Percentiles rank a stretch among this genome's conserved stretches.
Conservation (phyloP, 2,329 filamentous ascomycete genomes). For the Neurospora sp. region DNA sequence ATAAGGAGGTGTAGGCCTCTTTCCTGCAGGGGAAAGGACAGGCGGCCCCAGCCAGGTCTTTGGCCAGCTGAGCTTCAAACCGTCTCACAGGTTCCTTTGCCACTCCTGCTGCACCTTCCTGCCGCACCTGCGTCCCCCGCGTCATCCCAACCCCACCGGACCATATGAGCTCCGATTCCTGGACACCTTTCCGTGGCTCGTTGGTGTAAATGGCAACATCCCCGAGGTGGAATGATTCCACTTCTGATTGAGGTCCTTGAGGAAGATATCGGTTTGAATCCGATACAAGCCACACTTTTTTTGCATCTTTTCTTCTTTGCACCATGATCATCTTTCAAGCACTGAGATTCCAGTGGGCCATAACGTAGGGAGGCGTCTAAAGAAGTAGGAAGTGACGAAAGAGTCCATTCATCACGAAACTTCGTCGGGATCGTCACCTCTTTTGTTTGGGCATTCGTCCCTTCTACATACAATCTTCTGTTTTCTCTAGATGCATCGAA, state of each 20-base stretch:
- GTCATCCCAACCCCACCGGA: not conserved
- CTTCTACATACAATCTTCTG: not conserved
- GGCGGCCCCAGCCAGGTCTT: too few relatives aligned
- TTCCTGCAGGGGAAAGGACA: too few relatives aligned
- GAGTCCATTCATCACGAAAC: fast-evolving
- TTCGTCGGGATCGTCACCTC: not conserved
- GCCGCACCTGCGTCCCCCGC: not conserved
- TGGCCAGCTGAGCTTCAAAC: too few relatives aligned
- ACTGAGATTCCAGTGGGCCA: too few relatives aligned
- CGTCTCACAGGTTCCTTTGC: too few relatives aligned
- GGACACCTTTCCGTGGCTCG: not conserved
- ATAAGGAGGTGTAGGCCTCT: too few relatives aligned
- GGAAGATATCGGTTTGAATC: not conserved
- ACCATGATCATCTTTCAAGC: too few relatives aligned
- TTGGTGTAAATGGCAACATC: not conserved
- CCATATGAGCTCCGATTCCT: not conserved
- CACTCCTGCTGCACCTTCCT: not conserved
- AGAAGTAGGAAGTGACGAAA: not conserved
- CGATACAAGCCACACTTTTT: conserved; percentile 2
- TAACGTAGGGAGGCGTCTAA: not conserved
- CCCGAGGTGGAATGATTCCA: not conserved
- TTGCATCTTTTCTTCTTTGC: not conserved
- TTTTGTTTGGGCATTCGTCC: not conserved
- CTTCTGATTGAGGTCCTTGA: not conserved
- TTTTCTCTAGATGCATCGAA: fast-evolving